These are phyloP conservation scores for Garcia nutans DNA, from an alignment of 345 rosid genomes.

Conservation along the genomic window DNA sequence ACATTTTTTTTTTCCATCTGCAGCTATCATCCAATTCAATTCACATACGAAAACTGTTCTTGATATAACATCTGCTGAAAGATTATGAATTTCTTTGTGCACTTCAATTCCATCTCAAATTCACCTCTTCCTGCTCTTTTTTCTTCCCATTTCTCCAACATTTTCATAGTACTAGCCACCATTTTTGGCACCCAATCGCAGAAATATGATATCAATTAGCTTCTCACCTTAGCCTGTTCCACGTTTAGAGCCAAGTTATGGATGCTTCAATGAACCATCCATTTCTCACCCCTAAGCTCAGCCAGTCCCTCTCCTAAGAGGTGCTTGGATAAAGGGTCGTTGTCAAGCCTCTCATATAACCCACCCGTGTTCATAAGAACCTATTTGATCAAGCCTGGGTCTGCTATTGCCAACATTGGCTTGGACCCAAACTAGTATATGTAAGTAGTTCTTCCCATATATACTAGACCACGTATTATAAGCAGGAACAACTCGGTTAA, in stretches of 20 bases:
- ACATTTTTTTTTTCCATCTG: not conserved
- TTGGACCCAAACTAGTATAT: slow-evolving; percentile 66
- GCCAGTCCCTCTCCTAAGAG: slow-evolving; percentile 47
- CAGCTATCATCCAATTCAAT: not conserved
- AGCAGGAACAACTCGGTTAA: slow-evolving; percentile 49
- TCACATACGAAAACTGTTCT: slow-evolving; percentile 44
- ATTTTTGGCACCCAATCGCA: slow-evolving; percentile 24
- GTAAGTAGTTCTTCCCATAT: slow-evolving; percentile 58
- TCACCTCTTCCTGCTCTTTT: slow-evolving; percentile 14
- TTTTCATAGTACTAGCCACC: slow-evolving; percentile 30
- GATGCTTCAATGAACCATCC: slow-evolving; percentile 56
- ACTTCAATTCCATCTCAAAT: slow-evolving; percentile 16
- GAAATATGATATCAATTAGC: not conserved
- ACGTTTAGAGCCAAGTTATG: slow-evolving; percentile 50
- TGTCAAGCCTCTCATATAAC: slow-evolving; percentile 38
- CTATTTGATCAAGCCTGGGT: slow-evolving; percentile 57
- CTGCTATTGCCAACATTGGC: slow-evolving; percentile 59
- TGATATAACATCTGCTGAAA: slow-evolving; percentile 42
- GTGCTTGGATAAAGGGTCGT: slow-evolving; percentile 24
- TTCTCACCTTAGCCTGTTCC: slow-evolving; percentile 48
- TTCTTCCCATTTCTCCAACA: slow-evolving; percentile 45
- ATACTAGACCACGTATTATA: slow-evolving; percentile 48
- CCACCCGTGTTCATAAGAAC: slow-evolving; percentile 38
- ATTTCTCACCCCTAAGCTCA: slow-evolving; percentile 44
- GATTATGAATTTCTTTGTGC: slow-evolving; percentile 27